phyloP scores from a whole-genome alignment of 1,284 basidiomycete species.

The Boletus semigastroideus region DNA sequence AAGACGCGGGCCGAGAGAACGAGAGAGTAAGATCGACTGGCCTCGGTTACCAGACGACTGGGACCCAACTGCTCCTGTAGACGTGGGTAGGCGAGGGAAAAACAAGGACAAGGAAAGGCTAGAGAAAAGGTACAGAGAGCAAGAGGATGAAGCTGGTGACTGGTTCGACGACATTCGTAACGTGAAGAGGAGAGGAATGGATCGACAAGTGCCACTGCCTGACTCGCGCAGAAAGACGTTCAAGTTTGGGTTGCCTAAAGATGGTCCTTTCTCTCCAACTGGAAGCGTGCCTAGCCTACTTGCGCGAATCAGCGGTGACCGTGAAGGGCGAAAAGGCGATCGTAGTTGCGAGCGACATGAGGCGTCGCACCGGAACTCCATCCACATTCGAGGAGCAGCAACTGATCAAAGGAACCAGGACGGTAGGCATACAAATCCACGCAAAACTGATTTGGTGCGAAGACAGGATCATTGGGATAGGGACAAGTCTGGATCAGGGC shows the following conservation, averaged over 20 bases:
- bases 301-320: constrained; percentile 26
- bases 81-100: constrained; percentile 64
- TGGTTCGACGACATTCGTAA: constrained; percentile 54
- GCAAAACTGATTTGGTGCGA: constrained; percentile 17
- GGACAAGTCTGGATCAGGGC: constrained; percentile 19
- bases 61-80: constrained; percentile 47
- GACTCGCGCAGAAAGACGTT: constrained; percentile 33
- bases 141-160: constrained; percentile 52
- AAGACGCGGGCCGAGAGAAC: constrained; percentile 18
- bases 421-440: constrained; percentile 10
- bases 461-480: constrained; percentile 24
- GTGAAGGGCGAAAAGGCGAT: constrained; percentile 11
- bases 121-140: constrained; percentile 47
- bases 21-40: constrained; percentile 13
- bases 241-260: constrained; percentile 38
- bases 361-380: constrained; percentile 1
- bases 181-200: constrained; percentile 25
- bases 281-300: constrained; percentile 26
- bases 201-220: constrained; percentile 6
- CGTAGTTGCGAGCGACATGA: constrained; percentile 12
- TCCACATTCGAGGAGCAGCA: constrained; percentile 35
- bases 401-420: constrained; percentile 16
- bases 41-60: constrained; percentile 39
- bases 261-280: constrained; percentile 13
- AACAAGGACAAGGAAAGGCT: constrained; percentile 59